Base-by-base conservation (phyloP, 192 early-diverging fungal species). In the Umbelopsis sp. region DNA sequence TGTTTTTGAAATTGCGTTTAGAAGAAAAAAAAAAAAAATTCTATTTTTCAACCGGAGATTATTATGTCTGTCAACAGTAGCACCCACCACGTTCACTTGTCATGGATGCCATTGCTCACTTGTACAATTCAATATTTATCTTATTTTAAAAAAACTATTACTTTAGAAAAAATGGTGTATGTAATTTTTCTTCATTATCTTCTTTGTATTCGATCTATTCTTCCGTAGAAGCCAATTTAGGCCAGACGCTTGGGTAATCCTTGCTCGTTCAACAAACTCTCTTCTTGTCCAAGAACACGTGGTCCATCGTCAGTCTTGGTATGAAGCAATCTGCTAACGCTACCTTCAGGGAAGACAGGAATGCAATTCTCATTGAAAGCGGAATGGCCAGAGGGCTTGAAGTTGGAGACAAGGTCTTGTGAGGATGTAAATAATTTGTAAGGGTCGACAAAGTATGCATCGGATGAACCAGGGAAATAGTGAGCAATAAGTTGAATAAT, bases 261-360 rank as follows among this genome's bases (percentile, higher is more conserved):
- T 24, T 88, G 79, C n/a, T 69, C 79, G 62, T 83, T 84, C 56
- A 94, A 79, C 51, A 94, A 76, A 16, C 85, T 84, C 1, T 86
- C 78, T 41, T 82, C 78, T 10, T 79, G 74, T 16, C 80, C 78
- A n/a, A 95, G 76, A 17, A 98, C 79, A 68, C 94, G 86, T n/a
- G 98, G 98, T 25, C 97, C 97, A 75, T 96, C 95, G 68, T 94
- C 96, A 24, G 96, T 89, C 71, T 88, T 86, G 22, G 97, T 95
- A 82, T 93, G 92, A 79, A 99, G 91, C 70, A 98, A 90, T 72
- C 96, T 87, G 49, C 88, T 90, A 72, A 99, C 89, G 49, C 88
- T 87, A 31, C 91, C 94, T 26, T 73, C 73, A 20, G 91, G 78
- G 65, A 91, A 91, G 66, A 90, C 83, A 21, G 81, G 86, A 7